Base-by-base conservation (phyloP, 345 rosid species). In the Xanthoceras sorbifolium region DNA sequence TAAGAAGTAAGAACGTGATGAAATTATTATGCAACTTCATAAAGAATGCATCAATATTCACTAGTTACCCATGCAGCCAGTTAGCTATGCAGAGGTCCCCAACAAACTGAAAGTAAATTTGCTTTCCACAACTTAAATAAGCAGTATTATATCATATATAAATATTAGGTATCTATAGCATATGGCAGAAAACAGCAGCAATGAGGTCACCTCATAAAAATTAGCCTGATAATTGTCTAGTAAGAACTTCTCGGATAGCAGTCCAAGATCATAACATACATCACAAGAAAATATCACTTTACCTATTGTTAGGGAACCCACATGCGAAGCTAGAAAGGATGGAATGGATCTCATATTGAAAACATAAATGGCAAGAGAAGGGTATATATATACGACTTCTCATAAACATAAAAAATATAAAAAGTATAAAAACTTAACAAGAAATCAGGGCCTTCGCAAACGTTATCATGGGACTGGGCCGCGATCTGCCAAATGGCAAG, bases 41-140 rank as follows among this genome's bases (percentile, higher is more conserved):
- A 38, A 46, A 23, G 61, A 69, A 73, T 22, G 11, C 62, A 66
- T 25, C 42, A 22, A 62, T 46, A 40, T 23, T 65, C 31, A 66
- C 36, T 57, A 63, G 12, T 50, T 32, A 73, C 31, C 48, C 25
- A 9, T 50, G 75, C 50, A 62, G 64, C 69, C n/a, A 63, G 26
- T 26, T 74, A 46, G 17, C 23, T 46, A 44, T 46, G 44, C 61
- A 9, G n/a, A 31, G 28, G 20, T 46, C 65, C 40, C 59, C 18
- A 9, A 38, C 26, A 72, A 59, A 6, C 5, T 50, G 9, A 23
- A 62, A 25, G 36, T 5, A 64, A 29, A 42, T 2, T 11, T 60
- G 14, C 25, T 72, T 25, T 23, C 15, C 54, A 4, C 0, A 18
- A 73, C 26, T 40, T 9, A 42, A 28, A 25, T 26, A 20, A 28